Evolutionary conservation across 1,284 basidiomycete species (phyloP), one percentile per base, ranked within the genome.

Genomic region (Coriolopsis trogii): DNA sequence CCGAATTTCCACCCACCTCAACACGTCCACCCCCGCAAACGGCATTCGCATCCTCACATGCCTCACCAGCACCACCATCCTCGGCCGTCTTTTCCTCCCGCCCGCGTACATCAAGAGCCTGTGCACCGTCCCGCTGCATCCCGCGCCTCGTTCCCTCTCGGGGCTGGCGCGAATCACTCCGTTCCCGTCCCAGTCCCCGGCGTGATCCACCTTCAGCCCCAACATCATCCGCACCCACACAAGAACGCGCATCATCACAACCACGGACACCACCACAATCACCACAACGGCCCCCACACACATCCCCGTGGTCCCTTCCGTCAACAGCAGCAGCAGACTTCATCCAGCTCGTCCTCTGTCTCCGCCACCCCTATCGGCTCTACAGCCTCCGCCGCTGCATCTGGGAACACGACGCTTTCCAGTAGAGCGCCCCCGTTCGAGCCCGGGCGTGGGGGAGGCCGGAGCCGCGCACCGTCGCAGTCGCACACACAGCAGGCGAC

Each of bases 361-460:
- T 43, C 55, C 7, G 28, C 52, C 12, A 48, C 53, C 3, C 49
- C 46, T 4, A 33, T 31, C 28, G 20, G 31, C 6, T 18, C 7
- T n/a, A 41, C 16, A 13, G 39, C 39, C 24, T 30, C 60, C 16
- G 23, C 58, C 3, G 41, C 25, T 28, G 51, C 20, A 36, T 13
- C 30, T 6, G 20, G 36, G 30, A 24, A 36, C 8, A 41, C 34
- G 30, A 59, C 41, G 23, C 56, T 71, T 15, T 71, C 70, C 12
- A 59, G 64, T 3, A 64, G 65, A 7, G 70, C 69, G 21, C 67
- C 64, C 23, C 64, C 68, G 20, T 71, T 71, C 45, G 69, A 71
- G 50, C 70, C 68, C 3, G 51, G 53, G 15, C 56, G 56, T 16
- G 44, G n/a, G n/a, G n/a, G n/a, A n/a, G n/a, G 51, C 40, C 25